Conservation (phyloP, 2,329 filamentous ascomycete genomes). For the Talaromyces piceae region DNA sequence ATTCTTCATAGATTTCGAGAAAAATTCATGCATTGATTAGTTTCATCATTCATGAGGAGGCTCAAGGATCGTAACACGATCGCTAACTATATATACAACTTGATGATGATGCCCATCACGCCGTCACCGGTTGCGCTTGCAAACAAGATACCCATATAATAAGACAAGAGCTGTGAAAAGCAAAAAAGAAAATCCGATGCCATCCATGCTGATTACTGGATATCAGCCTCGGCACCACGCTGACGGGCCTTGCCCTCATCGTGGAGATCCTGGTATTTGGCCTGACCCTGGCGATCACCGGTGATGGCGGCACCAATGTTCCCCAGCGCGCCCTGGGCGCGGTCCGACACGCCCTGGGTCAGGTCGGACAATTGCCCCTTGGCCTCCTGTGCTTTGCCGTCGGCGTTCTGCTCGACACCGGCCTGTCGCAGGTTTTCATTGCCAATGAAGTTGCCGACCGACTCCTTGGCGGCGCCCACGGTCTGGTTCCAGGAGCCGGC, state of each 20-base stretch:
- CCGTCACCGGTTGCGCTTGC: no score
- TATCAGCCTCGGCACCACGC: slow-evolving; percentile 72
- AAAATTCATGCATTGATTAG: no score
- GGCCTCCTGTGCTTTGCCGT: slow-evolving; percentile 75
- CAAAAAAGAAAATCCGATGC: background rate
- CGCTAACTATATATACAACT: no score
- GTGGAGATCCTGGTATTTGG: slow-evolving; percentile 61
- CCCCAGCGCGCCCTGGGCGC: slow-evolving; percentile 65
- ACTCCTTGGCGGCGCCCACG: slow-evolving; percentile 76
- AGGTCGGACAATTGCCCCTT: slow-evolving; percentile 72
- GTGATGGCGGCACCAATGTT: slow-evolving; percentile 63
- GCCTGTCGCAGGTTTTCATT: slow-evolving; percentile 65
- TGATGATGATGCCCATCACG: no score
- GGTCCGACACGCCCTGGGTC: slow-evolving; percentile 57
- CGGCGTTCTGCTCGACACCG: slow-evolving; percentile 69
- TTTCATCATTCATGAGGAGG: no score
- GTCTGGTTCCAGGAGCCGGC: slow-evolving; percentile 81
- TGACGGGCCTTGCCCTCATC: slow-evolving; percentile 78
- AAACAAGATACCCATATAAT: no score
- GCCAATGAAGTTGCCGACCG: slow-evolving; percentile 66
- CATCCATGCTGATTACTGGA: slow-evolving; percentile 65
- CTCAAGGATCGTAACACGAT: no score
- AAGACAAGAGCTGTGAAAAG: background rate
- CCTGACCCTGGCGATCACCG: slow-evolving; percentile 60
- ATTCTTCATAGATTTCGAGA: no score